Percentiles rank a stretch among this genome's conserved stretches.
These are phyloP conservation scores for Eimeria necatrix DNA, from an alignment of 169 alveolate genomes.

Conservation along the genomic window DNA sequence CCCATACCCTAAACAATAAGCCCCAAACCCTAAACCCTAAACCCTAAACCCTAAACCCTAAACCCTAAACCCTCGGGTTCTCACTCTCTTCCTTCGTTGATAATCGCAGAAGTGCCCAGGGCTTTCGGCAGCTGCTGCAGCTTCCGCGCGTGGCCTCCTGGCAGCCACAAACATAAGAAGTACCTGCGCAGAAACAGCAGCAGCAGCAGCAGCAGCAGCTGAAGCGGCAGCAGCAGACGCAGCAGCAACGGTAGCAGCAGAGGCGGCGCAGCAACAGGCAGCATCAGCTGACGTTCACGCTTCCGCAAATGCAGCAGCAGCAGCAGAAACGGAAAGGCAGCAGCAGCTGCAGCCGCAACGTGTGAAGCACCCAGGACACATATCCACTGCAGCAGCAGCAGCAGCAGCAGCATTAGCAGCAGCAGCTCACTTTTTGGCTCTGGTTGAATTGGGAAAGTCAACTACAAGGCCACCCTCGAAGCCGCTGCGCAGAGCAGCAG, in stretches of 20 bases:
- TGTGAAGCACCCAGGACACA: neutral
- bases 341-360: neutral
- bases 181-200: constrained; percentile 83
- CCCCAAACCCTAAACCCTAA: neutral
- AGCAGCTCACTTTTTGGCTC: constrained; percentile 93
- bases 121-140: constrained; percentile 55
- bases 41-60: constrained; percentile 18
- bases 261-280: neutral
- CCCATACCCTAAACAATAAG: neutral
- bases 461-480: constrained; percentile 96
- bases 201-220: constrained; percentile 39
- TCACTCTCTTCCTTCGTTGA: constrained; percentile 29
- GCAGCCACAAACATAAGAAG: constrained; percentile 87
- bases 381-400: neutral
- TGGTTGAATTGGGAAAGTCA: constrained; percentile 96
- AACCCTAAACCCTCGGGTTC: neutral
- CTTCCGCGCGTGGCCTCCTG: constrained; percentile 24
- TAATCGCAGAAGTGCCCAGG: neutral
- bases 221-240: neutral
- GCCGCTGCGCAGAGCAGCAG: constrained; percentile 92
- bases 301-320: neutral
- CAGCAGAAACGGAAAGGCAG: neutral
- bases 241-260: neutral
- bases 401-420: constrained; percentile 22
- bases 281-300: neutral